These are phyloP conservation scores for Guillardia theta DNA, from an alignment of 78 protist genomes.

Conservation along the genomic window DNA sequence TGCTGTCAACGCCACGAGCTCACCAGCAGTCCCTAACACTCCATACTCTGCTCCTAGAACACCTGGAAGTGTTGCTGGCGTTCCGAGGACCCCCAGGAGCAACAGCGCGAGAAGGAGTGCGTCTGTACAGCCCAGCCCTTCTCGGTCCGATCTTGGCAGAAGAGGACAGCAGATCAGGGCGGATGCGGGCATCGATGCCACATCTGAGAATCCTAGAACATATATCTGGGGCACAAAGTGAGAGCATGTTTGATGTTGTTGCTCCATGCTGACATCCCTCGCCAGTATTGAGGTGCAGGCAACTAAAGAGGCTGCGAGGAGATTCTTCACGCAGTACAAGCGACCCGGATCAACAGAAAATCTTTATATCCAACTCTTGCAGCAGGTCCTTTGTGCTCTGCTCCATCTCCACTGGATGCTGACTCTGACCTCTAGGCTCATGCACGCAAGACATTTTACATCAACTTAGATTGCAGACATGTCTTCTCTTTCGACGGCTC, in stretches of 20 bases:
- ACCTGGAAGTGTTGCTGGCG: background rate
- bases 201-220: background rate
- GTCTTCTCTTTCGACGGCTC: background rate
- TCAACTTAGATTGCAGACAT: background rate
- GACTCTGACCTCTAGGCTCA: background rate
- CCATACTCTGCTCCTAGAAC: background rate
- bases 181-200: background rate
- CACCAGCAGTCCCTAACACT: background rate
- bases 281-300: background rate
- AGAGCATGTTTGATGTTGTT: too few species aligned
- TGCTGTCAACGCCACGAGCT: background rate
- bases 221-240: background rate
- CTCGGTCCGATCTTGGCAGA: background rate
- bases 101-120: background rate
- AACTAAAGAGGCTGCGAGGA: background rate
- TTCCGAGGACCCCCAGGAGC: background rate
- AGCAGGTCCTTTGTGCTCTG: background rate
- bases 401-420: background rate
- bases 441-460: background rate
- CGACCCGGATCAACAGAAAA: background rate
- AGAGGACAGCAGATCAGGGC: background rate
- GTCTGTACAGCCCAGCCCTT: background rate
- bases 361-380: background rate
- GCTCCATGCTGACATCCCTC: too few species aligned
- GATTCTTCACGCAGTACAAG: background rate